Evolutionary conservation across 2,329 filamentous ascomycete species (phyloP).

Genomic region (Tympanopsis confertula): DNA sequence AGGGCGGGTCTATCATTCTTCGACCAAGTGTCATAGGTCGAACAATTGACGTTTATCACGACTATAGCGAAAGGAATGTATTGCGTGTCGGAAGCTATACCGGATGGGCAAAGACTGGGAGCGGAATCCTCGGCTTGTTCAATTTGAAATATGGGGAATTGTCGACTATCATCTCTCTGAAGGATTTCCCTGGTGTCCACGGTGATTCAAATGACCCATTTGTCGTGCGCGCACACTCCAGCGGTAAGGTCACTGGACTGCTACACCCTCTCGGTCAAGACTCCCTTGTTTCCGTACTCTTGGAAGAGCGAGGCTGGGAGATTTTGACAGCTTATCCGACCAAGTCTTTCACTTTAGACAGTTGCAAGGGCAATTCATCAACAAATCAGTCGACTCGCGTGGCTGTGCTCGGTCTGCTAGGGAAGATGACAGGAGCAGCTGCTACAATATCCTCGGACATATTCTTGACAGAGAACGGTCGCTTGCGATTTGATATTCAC

Average conservation of each 20-base stretch:
- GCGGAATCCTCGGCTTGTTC: slow-evolving; percentile 72
- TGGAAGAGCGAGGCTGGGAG: slow-evolving; percentile 63
- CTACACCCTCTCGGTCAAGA: slow-evolving; percentile 28
- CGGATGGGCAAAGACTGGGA: slow-evolving; percentile 51
- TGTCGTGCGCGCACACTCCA: slow-evolving; percentile 61
- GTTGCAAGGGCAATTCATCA: slow-evolving; percentile 15
- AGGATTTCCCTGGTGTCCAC: slow-evolving; percentile 59
- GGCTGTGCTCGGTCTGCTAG: slow-evolving; percentile 66
- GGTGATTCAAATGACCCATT: slow-evolving; percentile 41
- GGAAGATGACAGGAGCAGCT: slow-evolving; percentile 81
- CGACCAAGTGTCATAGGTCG: slow-evolving; percentile 67
- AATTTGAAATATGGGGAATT: slow-evolving; percentile 57
- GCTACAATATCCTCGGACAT: slow-evolving; percentile 57
- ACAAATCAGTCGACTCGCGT: slow-evolving; percentile 33
- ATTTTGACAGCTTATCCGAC: slow-evolving; percentile 68
- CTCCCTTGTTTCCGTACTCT: slow-evolving; percentile 46
- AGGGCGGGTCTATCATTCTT: slow-evolving; percentile 68
- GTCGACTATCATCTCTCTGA: slow-evolving; percentile 59
- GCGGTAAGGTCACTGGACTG: slow-evolving; percentile 46
- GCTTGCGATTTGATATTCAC: slow-evolving; percentile 52
- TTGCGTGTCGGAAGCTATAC: slow-evolving; percentile 67
- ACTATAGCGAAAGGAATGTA: slow-evolving; percentile 61
- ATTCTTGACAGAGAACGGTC: slow-evolving; percentile 40
- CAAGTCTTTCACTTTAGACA: slow-evolving; percentile 29
- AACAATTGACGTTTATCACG: slow-evolving; percentile 60